Percentiles rank a stretch among this genome's conserved stretches.
Evolutionary conservation across 1,139 yeast genomes (phyloP).

Genomic region (Debaryomyces subglobosus): DNA sequence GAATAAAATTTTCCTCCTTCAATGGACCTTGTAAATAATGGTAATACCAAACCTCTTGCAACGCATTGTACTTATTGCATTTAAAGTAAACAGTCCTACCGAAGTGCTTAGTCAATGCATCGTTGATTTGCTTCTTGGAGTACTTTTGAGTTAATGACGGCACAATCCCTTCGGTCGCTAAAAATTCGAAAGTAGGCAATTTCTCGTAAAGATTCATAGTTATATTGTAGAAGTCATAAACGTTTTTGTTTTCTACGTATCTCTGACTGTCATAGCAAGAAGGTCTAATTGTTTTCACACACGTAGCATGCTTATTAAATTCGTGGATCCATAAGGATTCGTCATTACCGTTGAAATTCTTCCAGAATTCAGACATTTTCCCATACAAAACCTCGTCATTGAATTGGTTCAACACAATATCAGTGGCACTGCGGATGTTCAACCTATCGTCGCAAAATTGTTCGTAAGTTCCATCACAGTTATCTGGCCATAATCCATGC

Average conservation of each 20-base stretch:
- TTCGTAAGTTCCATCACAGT: constrained; percentile 45
- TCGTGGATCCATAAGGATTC: constrained; percentile 89
- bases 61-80: constrained; percentile 67
- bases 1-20: constrained; percentile 62
- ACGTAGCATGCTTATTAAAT: constrained; percentile 94
- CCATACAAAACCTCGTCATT: constrained; percentile 54
- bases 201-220: constrained; percentile 64
- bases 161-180: constrained; percentile 65
- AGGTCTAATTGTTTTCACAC: constrained; percentile 79
- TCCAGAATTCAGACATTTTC: constrained; percentile 71
- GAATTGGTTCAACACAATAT: constrained; percentile 52
- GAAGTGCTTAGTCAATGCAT: constrained; percentile 62
- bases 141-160: constrained; percentile 68
- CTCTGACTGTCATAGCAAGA: constrained; percentile 52
- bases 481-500: constrained; percentile 53
- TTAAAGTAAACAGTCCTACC: constrained; percentile 68
- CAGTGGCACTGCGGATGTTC: constrained; percentile 53
- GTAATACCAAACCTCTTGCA: constrained; percentile 91
- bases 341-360: constrained; percentile 74
- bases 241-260: constrained; percentile 54
- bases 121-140: constrained; percentile 62
- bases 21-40: constrained; percentile 80
- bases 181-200: constrained; percentile 73
- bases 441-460: constrained; percentile 70
- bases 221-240: constrained; percentile 75